phyloP scores from a whole-genome alignment of 441 rosid species.

The Arabidopsis hybrid region DNA sequence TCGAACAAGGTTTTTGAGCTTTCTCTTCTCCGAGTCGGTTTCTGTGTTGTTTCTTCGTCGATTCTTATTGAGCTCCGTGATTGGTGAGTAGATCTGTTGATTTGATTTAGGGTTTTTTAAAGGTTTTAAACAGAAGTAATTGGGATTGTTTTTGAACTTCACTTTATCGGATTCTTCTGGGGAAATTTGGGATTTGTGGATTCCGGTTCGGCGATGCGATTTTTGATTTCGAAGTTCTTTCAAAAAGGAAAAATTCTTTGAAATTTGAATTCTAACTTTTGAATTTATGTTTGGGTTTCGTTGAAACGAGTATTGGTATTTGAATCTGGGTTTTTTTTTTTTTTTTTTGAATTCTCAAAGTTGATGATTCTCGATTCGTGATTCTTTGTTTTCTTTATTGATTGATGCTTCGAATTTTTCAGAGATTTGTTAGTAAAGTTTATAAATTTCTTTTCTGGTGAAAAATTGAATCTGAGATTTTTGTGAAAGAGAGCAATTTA shows the following conservation, averaged over 20 bases:
- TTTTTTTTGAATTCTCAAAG: constrained; percentile 23
- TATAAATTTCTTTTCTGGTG: constrained; percentile 8
- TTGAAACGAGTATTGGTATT: constrained; percentile 14
- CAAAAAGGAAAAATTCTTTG: neutral
- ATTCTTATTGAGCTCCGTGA: constrained; percentile 35
- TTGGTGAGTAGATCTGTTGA: constrained; percentile 66
- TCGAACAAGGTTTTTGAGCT: constrained; percentile 19
- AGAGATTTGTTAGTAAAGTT: constrained; percentile 17
- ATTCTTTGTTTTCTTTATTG: neutral
- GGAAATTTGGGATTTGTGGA: constrained; percentile 15
- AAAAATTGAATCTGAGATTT: constrained; percentile 6
- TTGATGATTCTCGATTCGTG: constrained; percentile 32
- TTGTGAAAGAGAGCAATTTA: neutral
- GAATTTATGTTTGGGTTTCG: neutral
- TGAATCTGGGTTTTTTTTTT: constrained; percentile 32
- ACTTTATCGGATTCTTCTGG: neutral
- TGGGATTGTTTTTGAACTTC: constrained; percentile 26
- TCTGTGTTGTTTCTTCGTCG: neutral
- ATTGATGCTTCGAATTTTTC: neutral
- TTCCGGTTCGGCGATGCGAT: neutral
- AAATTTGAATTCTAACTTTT: neutral
- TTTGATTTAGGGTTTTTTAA: constrained; percentile 56
- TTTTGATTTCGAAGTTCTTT: constrained; percentile 1
- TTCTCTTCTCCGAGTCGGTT: constrained; percentile 21
- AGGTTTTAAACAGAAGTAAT: constrained; percentile 5